A percentile compares a stretch with the other conserved stretches of the same genome.
Conservation (phyloP, 2,329 filamentous ascomycete genomes). For the Trichoderma koningiopsis region DNA sequence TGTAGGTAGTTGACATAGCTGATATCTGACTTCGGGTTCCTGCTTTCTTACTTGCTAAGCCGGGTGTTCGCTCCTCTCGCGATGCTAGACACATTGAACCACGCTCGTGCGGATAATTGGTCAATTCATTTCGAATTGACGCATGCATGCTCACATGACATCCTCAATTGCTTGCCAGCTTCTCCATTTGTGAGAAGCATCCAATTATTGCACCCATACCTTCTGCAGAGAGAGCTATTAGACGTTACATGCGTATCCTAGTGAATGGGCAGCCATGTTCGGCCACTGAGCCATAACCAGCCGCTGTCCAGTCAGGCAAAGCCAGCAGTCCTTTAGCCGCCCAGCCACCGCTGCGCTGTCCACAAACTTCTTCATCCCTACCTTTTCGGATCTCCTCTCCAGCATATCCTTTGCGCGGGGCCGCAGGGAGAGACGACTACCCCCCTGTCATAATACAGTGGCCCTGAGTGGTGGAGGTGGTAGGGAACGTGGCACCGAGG, state of each 20-base stretch:
- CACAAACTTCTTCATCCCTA: background rate
- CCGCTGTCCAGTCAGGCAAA: background rate
- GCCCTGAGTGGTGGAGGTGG: constrained; percentile 14
- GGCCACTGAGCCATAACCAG: background rate
- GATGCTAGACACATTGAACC: constrained; percentile 6
- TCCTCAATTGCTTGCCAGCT: background rate
- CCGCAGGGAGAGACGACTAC: constrained; percentile 5
- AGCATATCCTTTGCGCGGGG: background rate
- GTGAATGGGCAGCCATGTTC: constrained; percentile 5
- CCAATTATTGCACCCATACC: background rate
- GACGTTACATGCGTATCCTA: background rate
- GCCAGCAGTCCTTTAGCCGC: constrained; percentile 7
- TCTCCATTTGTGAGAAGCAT: constrained; percentile 7
- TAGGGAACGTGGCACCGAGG: constrained; percentile 23
- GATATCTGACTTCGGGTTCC: constrained; percentile 8
- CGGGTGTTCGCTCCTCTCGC: background rate
- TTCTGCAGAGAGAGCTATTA: background rate
- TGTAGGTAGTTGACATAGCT: background rate
- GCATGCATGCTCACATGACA: constrained; percentile 15
- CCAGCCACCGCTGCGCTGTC: constrained; percentile 21
- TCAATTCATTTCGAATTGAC: background rate
- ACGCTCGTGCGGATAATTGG: constrained; percentile 13
- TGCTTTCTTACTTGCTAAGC: constrained; percentile 13
- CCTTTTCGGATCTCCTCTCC: constrained; percentile 7
- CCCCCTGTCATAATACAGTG: constrained; percentile 11